Percentiles rank a stretch among this genome's conserved stretches.
phyloP scores from a whole-genome alignment of 352 stramenopile species.

The Globisporangium takayamanum region DNA sequence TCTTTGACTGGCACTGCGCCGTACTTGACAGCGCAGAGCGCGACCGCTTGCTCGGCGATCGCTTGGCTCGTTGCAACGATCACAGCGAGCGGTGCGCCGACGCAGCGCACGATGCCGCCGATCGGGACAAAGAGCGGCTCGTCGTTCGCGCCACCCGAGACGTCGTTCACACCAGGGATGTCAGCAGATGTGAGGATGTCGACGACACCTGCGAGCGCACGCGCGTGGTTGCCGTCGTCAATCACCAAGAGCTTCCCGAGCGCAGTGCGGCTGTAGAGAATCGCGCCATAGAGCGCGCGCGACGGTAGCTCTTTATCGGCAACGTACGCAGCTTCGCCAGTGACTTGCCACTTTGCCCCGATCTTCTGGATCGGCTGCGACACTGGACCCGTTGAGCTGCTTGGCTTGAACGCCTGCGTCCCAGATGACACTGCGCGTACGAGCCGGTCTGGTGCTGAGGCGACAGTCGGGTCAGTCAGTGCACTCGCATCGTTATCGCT shows the following conservation, averaged over 20 bases:
- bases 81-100: constrained; percentile 32
- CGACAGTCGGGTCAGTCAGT: constrained; percentile 10
- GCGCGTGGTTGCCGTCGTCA: constrained; percentile 89
- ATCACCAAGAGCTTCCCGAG: constrained; percentile 90
- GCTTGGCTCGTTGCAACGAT: constrained; percentile 30
- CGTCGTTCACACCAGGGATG: constrained; percentile 76
- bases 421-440: constrained; percentile 37
- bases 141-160: constrained; percentile 56
- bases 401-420: constrained; percentile 41
- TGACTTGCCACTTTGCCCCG: constrained; percentile 45
- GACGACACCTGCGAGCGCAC: constrained; percentile 88
- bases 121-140: constrained; percentile 40
- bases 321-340: constrained; percentile 55
- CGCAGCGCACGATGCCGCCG: constrained; percentile 28
- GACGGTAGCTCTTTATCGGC: constrained; percentile 38
- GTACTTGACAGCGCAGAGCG: constrained; percentile 20
- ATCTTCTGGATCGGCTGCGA: constrained; percentile 51
- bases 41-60: constrained; percentile 85
- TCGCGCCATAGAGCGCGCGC: constrained; percentile 77
- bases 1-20: constrained; percentile 16
- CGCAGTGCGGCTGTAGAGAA: constrained; percentile 74
- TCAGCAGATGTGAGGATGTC: constrained; percentile 82
- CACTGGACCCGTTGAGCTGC: constrained; percentile 26
- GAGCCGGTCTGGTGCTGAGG: constrained; percentile 23
- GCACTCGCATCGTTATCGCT: not conserved